phyloP scores from a whole-genome alignment of 352 stramenopile genomes.

The Phytophthora pluvialis region DNA sequence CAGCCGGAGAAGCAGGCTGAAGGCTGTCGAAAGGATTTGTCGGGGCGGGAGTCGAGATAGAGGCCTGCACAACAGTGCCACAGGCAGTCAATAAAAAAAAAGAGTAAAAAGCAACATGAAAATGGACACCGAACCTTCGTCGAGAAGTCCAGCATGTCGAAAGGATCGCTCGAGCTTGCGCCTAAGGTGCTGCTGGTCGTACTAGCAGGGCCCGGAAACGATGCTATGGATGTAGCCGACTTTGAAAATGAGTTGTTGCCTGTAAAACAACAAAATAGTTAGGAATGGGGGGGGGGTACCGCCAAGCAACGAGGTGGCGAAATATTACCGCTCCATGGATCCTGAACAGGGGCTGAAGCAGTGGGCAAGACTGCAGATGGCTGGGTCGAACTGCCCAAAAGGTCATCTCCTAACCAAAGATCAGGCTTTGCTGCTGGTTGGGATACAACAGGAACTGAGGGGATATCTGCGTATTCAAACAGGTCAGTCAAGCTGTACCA shows the following conservation, averaged over 20 bases:
- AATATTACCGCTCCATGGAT: constrained; percentile 31
- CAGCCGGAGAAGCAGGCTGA: constrained; percentile 11
- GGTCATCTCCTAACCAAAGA: constrained; percentile 34
- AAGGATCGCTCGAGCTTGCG: constrained; percentile 36
- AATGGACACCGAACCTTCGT: constrained; percentile 36
- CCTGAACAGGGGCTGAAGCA: constrained; percentile 2
- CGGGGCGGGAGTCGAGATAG: constrained; percentile 29
- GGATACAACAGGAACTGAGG: constrained; percentile 3
- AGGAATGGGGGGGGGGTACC: not conserved
- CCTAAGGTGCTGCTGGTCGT: constrained; percentile 19
- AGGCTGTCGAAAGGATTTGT: constrained; percentile 45
- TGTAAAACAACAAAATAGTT: constrained; percentile 10
- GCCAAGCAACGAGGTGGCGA: not conserved
- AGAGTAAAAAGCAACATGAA: too few relatives aligned
- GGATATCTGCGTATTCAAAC: constrained; percentile 15
- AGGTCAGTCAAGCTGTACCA: constrained; percentile 7
- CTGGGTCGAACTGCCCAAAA: constrained; percentile 18
- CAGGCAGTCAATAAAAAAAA: not conserved
- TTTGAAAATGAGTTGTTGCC: constrained; percentile 21
- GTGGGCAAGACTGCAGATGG: not conserved
- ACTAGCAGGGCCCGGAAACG: constrained; percentile 6
- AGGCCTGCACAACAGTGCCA: constrained; percentile 16
- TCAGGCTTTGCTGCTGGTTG: constrained; percentile 19
- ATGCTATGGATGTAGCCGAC: constrained; percentile 5
- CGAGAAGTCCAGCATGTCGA: constrained; percentile 47